These are phyloP conservation scores for Epichloe sibirici DNA, from an alignment of 2,329 filamentous ascomycete genomes.

Conservation along the genomic window DNA sequence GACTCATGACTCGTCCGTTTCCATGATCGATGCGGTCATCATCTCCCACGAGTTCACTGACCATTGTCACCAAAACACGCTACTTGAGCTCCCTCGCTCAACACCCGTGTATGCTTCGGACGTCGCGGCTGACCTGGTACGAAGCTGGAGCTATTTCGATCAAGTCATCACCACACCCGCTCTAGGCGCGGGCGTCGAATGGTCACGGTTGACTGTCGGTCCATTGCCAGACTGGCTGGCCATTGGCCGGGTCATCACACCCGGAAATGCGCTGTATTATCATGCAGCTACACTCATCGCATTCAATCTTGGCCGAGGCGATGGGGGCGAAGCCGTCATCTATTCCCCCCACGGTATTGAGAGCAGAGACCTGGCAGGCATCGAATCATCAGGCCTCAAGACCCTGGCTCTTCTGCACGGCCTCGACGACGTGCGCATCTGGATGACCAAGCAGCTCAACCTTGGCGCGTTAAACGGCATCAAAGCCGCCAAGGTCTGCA, in stretches of 20 bases:
- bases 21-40: conserved; percentile 44
- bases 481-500: conserved; percentile 37
- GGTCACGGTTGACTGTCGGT: conserved; percentile 12
- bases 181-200: conserved; percentile 22
- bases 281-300: conserved; percentile 49
- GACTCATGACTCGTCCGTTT: conserved; percentile 5
- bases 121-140: conserved; percentile 44
- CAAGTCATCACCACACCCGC: conserved; percentile 36
- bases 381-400: conserved; percentile 30
- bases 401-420: conserved; percentile 52
- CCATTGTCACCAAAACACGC: conserved; percentile 51
- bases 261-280: conserved; percentile 44
- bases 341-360: conserved; percentile 52
- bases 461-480: conserved; percentile 51
- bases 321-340: conserved; percentile 39
- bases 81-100: conserved; percentile 38
- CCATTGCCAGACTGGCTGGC: conserved; percentile 47
- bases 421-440: conserved; percentile 45
- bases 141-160: conserved; percentile 47
- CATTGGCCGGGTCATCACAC: conserved; percentile 42
- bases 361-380: conserved; percentile 28
- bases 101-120: conserved; percentile 49
- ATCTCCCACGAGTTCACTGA: conserved; percentile 58
- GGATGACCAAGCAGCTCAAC: conserved; percentile 43
- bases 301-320: conserved; percentile 24